A percentile compares a stretch with the other conserved stretches of the same genome.
These are phyloP conservation scores for Cercospora beticola DNA, from an alignment of 2,329 filamentous ascomycete species.

Conservation along the genomic window DNA sequence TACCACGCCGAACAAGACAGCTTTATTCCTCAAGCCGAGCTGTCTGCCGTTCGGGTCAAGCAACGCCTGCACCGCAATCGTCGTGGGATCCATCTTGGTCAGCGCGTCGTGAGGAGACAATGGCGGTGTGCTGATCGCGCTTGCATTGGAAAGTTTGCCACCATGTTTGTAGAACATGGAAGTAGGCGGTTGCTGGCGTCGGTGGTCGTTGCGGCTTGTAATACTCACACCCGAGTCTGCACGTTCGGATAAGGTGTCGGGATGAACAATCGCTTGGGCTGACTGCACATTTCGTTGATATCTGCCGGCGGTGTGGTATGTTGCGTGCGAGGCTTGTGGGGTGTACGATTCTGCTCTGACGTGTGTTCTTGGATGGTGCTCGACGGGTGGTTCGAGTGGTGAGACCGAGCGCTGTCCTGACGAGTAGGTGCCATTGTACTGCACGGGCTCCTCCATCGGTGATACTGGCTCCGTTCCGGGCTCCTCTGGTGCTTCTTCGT, in stretches of 20 bases:
- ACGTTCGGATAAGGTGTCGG: conserved; percentile 28
- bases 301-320: conserved; percentile 3
- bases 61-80: conserved; percentile 42
- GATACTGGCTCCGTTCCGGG: conserved; percentile 4
- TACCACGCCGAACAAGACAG: conserved; percentile 52
- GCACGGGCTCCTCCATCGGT: conserved; percentile 10
- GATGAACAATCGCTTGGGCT: conserved; percentile 8
- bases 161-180: conserved; percentile 12
- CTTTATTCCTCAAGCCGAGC: conserved; percentile 56
- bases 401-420: conserved; percentile 13
- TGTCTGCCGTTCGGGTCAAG: conserved; percentile 41
- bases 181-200: conserved; percentile 31
- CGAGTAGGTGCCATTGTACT: conserved; percentile 3
- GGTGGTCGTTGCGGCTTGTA: conserved; percentile 27
- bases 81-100: conserved; percentile 39
- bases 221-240: conserved; percentile 37
- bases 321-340: conserved; percentile 4
- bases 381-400: background rate
- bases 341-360: conserved; percentile 13
- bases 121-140: conserved; percentile 18
- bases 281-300: conserved; percentile 4
- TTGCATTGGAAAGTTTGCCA: conserved; percentile 10
- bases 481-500: background rate
- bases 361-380: conserved; percentile 9
- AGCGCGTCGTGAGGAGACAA: conserved; percentile 23